Conservation (phyloP, 176 grass and related monocot species). For the Oryza officinalis region DNA sequence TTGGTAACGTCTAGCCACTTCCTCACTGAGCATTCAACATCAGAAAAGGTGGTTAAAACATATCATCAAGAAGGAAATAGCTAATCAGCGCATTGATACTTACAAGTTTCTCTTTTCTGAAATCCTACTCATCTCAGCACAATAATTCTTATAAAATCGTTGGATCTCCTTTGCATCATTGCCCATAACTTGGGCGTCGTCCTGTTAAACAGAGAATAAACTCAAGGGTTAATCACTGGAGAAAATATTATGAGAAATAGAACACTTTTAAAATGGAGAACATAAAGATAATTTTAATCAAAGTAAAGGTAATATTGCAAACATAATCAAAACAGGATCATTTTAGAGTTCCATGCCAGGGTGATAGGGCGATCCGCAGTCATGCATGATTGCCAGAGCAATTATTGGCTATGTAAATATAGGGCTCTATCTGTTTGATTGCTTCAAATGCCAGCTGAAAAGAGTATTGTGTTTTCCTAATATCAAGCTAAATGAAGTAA, state of each 20-base stretch:
- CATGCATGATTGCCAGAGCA: background rate
- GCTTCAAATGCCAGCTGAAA: slow-evolving; percentile 5
- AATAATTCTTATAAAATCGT: slow-evolving; percentile 58
- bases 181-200: slow-evolving; percentile 41
- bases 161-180: slow-evolving; percentile 66
- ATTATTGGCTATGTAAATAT: background rate
- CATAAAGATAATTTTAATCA: slow-evolving; percentile 18
- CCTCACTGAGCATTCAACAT: slow-evolving; percentile 48
- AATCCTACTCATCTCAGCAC: slow-evolving; percentile 46
- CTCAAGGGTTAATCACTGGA: slow-evolving; percentile 17
- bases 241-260: background rate
- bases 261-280: slow-evolving; percentile 3
- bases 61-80: slow-evolving; percentile 8
- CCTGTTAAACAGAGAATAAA: slow-evolving; percentile 38
- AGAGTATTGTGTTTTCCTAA: background rate
- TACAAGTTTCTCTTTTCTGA: slow-evolving; percentile 59
- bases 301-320: slow-evolving; percentile 5
- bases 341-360: background rate
- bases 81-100: slow-evolving; percentile 31
- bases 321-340: slow-evolving; percentile 11
- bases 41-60: slow-evolving; percentile 28
- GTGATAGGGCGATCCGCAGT: too few species aligned
- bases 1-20: slow-evolving; percentile 64
- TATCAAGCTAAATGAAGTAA: slow-evolving; percentile 26
- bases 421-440: background rate